A percentile compares a stretch with the other conserved stretches of the same genome.
phyloP scores from a whole-genome alignment of 2,329 filamentous ascomycete species.

The Hymenoscyphus scutula region DNA sequence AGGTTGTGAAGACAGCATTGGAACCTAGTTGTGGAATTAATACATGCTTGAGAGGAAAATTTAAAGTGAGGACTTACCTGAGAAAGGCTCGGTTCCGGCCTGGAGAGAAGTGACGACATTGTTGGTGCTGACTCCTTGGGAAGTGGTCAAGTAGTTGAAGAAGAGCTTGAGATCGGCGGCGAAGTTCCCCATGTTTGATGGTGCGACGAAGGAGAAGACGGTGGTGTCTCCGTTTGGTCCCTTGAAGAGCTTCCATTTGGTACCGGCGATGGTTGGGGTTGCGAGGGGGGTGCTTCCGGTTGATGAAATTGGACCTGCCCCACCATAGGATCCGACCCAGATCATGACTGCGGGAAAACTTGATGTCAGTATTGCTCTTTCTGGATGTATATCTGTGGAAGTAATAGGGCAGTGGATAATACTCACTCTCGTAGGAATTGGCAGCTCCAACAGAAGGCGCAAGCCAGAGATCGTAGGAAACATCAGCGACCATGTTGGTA shows the following conservation, averaged over 20 bases:
- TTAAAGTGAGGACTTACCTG: constrained; percentile 35
- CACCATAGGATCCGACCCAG: constrained; percentile 56
- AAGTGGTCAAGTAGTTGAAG: constrained; percentile 51
- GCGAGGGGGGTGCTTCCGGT: constrained; percentile 53
- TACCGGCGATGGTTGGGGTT: constrained; percentile 51
- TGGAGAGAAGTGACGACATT: constrained; percentile 54
- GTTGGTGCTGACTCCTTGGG: constrained; percentile 45
- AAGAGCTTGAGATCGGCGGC: constrained; percentile 56
- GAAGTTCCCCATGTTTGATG: constrained; percentile 48
- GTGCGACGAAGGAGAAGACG: constrained; percentile 58
- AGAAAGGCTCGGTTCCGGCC: constrained; percentile 56
- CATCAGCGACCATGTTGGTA: constrained; percentile 51
- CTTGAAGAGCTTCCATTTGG: constrained; percentile 54
- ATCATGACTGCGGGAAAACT: no score
- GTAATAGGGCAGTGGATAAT: no score
- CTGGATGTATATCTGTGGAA: no score
- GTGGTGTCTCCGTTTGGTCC: constrained; percentile 56
- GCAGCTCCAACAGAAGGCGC: constrained; percentile 40
- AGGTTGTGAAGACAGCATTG: constrained; percentile 44
- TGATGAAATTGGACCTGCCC: constrained; percentile 54
- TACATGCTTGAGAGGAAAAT: not conserved
- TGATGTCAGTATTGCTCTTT: no score
- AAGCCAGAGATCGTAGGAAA: constrained; percentile 62
- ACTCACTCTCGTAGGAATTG: constrained; percentile 55
- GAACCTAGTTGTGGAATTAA: constrained; percentile 21